Base-by-base conservation (phyloP, 495 filamentous ascomycete genomes). In the Penicillium waksmanii region DNA sequence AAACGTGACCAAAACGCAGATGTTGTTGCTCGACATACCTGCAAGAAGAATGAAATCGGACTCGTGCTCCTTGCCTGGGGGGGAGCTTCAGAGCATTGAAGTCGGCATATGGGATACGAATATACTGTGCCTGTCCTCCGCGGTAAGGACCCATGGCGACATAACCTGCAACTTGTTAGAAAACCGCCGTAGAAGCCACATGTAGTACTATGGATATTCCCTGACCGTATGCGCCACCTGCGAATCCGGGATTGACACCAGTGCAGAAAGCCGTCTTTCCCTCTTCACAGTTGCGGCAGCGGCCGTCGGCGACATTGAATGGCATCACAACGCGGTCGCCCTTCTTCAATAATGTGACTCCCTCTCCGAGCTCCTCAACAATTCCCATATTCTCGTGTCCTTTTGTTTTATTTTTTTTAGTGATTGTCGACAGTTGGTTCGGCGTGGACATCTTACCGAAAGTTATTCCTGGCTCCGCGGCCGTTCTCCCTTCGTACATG, bases 71-170 rank as follows among this genome's bases (percentile, higher is more conserved):
- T 65, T 75, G 18, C 79, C 79, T 1, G 70, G 64, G 2, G 2
- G 79, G 79, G 1, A 82, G 64, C 7, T 62, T 66, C 12, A 82
- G 66, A 56, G 74, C 77, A 58, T 85, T 86, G 73, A 83, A 84
- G 54, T 86, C 83, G 4, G 84, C 84, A 55, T 77, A 85, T 0
- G 83, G 83, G 44, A 86, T 77, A 2, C 82, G 74, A 44, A 86
- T 64, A 52, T 81, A 85, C 64, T 85, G 79, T 4, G 82, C 83
- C 63, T 81, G 72, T 48, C 80, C 76, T 53, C 81, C 82, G 34
- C 78, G 77, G 63, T 85, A 85, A 3, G 82, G 83, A 3, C 84
- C 82, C 82, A 85, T 85, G 11, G 80, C 77, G n/a, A 85, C 82
- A 48, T 85, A 85, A 4, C 70, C 62, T 72, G 44, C 12, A 17